Conservation (phyloP, 345 rosid genomes). For the Syzygium aqueum region DNA sequence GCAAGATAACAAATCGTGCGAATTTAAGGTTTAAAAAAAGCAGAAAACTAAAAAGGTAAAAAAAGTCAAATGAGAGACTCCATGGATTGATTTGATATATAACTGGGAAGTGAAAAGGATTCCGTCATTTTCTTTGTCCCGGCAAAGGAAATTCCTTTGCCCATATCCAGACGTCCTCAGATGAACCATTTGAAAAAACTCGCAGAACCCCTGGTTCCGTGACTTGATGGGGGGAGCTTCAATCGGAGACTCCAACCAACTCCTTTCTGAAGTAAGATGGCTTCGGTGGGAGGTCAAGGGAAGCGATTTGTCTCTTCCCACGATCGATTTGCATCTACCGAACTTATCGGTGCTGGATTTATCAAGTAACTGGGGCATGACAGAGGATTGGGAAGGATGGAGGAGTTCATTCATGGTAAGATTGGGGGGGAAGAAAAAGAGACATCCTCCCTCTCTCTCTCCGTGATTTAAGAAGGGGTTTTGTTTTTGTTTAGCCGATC, state of each 20-base stretch:
- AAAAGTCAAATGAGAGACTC: no score
- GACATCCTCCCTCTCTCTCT: not conserved
- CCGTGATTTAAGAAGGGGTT: no score
- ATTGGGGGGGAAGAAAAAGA: not conserved
- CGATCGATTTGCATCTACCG: not conserved
- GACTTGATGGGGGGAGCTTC: not conserved
- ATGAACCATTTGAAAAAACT: not conserved
- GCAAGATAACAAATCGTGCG: no score
- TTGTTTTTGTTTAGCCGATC: no score
- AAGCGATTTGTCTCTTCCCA: no score
- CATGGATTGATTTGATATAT: no score
- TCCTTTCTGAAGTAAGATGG: not conserved
- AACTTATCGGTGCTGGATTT: accelerated
- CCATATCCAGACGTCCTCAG: no score
- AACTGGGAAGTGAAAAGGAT: no score
- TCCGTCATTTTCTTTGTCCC: no score
- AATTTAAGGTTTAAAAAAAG: no score
- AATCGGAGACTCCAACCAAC: not conserved
- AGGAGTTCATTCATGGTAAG: accelerated
- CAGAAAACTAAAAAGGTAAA: no score
- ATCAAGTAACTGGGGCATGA: accelerated
- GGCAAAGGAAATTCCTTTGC: no score
- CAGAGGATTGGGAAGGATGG: not conserved
- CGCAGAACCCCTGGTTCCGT: not conserved
- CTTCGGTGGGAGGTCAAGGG: not conserved